Evolutionary conservation across 345 rosid genomes (phyloP), one percentile per base, ranked within the genome.

Genomic region (Salix brachista): DNA sequence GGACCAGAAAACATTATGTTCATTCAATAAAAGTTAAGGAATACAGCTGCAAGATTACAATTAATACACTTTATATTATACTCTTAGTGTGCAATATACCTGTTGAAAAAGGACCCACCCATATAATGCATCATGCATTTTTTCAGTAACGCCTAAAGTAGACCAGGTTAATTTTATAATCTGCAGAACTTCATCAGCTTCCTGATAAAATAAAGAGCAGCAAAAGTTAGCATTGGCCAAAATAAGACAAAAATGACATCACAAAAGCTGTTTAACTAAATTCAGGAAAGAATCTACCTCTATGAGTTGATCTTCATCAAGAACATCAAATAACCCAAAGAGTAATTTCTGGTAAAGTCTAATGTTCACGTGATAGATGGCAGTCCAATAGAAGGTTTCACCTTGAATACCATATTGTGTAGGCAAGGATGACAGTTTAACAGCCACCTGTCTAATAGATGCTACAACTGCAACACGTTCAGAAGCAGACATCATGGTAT

Each of bases 221-320:
- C 46, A 62, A 69, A 82, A 32, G 76, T 78, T 39, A 75, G 62
- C 73, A 77, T 71, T 65, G n/a, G 42, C 50, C 65, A 50, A 62
- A 28, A 25, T 16, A 72, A 46, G 61, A 34, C 75, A 52, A 79
- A 32, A 34, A 56, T 56, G 39, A 61, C 25, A 71, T 69, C 37
- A 36, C 39, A 69, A 8, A 21, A 74, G 56, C 26, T 69, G 68
- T 36, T 37, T 19, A 71, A 61, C 14, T 54, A 56, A 67, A 54
- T 81, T 32, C 5, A 79, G 79, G 74, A 48, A 39, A 65, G 54
- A 70, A 70, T 70, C 77, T 86, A 95, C 99, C 99, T 90, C 92
- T 85, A 91, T 87, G 77, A 95, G 89, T 86, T 93, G 97, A 79
- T 89, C 89, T 83, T 95, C 99, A 48, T 95, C 99, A 83, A 95